Evolutionary conservation across 345 rosid genomes (phyloP).

Genomic region (Eucalyptus sp.): DNA sequence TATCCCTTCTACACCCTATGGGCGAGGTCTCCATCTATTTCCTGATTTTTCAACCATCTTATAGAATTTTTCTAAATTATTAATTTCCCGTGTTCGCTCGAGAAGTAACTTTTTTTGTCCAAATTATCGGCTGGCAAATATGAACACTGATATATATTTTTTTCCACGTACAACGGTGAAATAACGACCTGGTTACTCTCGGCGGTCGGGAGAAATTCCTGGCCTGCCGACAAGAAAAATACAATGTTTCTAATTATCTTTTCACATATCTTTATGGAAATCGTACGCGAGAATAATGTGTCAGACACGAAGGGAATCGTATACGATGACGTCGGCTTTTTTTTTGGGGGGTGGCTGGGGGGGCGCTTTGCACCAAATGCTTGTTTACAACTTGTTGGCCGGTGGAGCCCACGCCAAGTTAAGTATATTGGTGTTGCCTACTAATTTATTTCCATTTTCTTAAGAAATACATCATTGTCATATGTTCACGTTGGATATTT

Average conservation of each 20-base stretch:
- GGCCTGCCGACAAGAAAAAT: not conserved
- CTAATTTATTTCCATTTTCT: not conserved
- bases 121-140: not conserved
- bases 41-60: not conserved
- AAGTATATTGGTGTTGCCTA: fast-evolving
- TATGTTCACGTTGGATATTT: not conserved
- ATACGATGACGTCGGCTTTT: not conserved
- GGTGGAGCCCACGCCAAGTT: not conserved
- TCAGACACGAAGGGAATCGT: not conserved
- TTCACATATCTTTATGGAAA: not conserved
- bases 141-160: not conserved
- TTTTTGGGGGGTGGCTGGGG: not conserved
- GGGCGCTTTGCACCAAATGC: not conserved
- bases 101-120: fast-evolving
- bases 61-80: not conserved
- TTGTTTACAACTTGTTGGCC: not conserved
- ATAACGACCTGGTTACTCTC: not conserved
- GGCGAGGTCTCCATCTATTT: not conserved
- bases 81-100: fast-evolving
- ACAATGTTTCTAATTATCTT: not conserved
- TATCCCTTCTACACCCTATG: fast-evolving
- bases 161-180: fast-evolving
- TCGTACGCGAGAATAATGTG: not conserved
- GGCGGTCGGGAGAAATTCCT: fast-evolving
- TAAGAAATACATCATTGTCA: not conserved